Base-by-base conservation (phyloP, 176 grass and related monocot species). In the Phoenix dactylifera region DNA sequence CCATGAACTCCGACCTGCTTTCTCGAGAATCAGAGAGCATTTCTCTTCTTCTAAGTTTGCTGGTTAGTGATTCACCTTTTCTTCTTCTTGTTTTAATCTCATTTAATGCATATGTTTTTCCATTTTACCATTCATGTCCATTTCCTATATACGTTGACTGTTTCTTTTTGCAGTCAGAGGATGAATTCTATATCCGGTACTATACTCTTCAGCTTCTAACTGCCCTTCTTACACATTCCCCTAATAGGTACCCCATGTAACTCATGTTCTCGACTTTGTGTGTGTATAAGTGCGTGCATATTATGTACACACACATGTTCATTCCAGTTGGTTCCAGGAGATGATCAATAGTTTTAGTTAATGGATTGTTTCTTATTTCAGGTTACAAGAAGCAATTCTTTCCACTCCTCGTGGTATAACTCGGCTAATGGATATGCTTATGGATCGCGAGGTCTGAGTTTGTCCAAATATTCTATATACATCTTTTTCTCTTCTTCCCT, bases 141-240 rank as follows among this genome's bases (percentile, higher is more conserved):
- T 14, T 16, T 64, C 25, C 49, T 71, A 54, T 28, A 51, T 17
- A 25, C 49, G 39, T 30, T 16, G 10, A 54, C 67, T 26, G 72
- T 18, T 68, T 80, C 67, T 67, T 26, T 79, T 64, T 78, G 76
- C 78, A 92, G 88, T 89, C 93, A 44, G 93, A 98, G 72, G 93
- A 89, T 84, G 93, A 92, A 70, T 98, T 98, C 53, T 98, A 92
- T 92, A 87, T 98, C 58, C 79, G 93, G 50, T 92, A 98, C 62
- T 92, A 98, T 59, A 92, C 93, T 22, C 86, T 98, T 76, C 93
- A 98, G 71, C 88, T 98, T 83, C 76, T 98, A 67, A 98, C 93
- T 60, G 76, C 93, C 35, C 77, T 98, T 68, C 84, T 98, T 76
- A 92, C 87, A 56, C 84, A 92, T 81, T 92, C 88, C 4, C 79